These are phyloP conservation scores for Emergomyces orientalis DNA, from an alignment of 2,329 filamentous ascomycete genomes.

Conservation along the genomic window DNA sequence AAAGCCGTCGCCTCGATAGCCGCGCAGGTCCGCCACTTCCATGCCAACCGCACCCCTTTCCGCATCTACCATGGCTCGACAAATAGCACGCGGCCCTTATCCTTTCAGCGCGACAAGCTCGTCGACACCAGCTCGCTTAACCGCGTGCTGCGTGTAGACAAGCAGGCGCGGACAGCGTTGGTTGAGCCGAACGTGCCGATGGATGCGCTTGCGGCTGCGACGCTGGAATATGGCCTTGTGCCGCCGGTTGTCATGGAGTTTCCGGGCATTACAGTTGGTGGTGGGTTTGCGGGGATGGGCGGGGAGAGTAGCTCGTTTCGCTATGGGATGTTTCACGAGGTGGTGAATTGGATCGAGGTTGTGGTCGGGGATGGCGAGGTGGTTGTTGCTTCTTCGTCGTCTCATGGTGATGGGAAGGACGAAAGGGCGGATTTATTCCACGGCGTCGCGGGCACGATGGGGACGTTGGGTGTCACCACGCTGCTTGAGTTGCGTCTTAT, in stretches of 20 bases:
- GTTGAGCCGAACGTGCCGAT: conserved; percentile 64
- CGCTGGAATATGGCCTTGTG: conserved; percentile 47
- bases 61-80: conserved; percentile 68
- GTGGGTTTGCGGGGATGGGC: conserved; percentile 56
- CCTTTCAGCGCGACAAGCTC: conserved; percentile 27
- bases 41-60: conserved; percentile 49
- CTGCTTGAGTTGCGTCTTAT: conserved; percentile 51
- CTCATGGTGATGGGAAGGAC: conserved; percentile 14
- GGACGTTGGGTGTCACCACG: conserved; percentile 54
- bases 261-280: conserved; percentile 59
- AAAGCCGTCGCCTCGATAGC: conserved; percentile 39
- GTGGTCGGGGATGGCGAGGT: conserved; percentile 51
- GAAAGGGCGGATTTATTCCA: conserved; percentile 46
- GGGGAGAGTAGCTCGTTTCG: conserved; percentile 60
- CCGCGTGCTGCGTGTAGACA: conserved; percentile 54
- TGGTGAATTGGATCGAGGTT: conserved; percentile 54
- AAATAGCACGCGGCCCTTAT: conserved; percentile 59
- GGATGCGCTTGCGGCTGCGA: conserved; percentile 53
- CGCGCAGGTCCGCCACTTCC: conserved; percentile 38
- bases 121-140: conserved; percentile 20
- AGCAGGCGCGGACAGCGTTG: conserved; percentile 44
- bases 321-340: conserved; percentile 57
- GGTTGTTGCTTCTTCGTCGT: conserved; percentile 35
- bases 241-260: conserved; percentile 63
- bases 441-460: conserved; percentile 50